Evolutionary conservation across 257 asterid species (phyloP), one percentile per base, ranked within the genome.

Genomic region (Solanum verrucosum): DNA sequence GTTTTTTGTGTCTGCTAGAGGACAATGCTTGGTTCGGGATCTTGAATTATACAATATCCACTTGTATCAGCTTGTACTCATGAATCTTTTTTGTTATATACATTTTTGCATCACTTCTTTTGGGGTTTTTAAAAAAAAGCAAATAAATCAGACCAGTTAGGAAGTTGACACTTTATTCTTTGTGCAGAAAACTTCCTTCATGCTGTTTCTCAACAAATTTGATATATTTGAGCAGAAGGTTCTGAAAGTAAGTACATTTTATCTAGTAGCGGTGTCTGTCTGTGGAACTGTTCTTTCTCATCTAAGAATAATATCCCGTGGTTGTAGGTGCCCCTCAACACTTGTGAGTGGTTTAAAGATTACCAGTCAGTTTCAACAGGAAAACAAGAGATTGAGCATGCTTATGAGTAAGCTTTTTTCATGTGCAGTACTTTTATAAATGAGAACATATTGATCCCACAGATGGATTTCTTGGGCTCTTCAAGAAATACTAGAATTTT

Each of bases 221-320:
- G 99, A 97, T 89, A 92, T 97, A 90, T 97, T 97, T 84, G 99
- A 97, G 93, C 95, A 95, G 98, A 96, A 97, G 94, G 95, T 94
- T 93, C 93, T 89, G 81, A 92, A 97, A 33, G 99, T 97, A 93
- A 95, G 98, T 85, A 85, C 87, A 72, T 56, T 42, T 63, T 87
- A 52, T 88, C 75, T 87, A 49, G 70, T 31, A 63, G 20, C 33
- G 42, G 42, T 49, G 68, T 81, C 68, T 81, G 11, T 29, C 42
- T 18, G 38, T 82, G 85, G 20, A 82, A 29, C 31, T 6, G 27
- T 49, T 82, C 68, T 82, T 82, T 44, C 67, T 82, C 29, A 52
- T 82, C 70, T 82, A 82, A 82, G 85, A 82, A 82, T 85, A 78
- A 63, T 85, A 6, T 49, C 86, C 87, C 75, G 84, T 88, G n/a